phyloP scores from a whole-genome alignment of 345 rosid species.

The Fremontodendron californicum region DNA sequence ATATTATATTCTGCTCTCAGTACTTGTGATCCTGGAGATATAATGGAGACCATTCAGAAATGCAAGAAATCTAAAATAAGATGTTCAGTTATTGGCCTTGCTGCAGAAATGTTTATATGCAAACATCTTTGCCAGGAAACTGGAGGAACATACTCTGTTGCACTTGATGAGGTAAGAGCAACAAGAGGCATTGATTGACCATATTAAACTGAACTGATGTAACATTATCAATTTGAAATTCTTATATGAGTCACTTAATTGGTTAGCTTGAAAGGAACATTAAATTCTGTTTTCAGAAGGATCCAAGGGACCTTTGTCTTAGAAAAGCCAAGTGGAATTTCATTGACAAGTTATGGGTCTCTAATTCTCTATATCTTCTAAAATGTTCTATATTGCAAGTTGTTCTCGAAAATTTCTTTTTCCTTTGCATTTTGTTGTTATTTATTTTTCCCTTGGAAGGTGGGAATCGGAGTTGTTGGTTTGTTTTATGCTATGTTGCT shows the following conservation, averaged over 20 bases:
- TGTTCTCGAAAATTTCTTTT: conserved; percentile 52
- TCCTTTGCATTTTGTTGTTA: background rate
- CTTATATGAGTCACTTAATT: background rate
- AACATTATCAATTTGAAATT: background rate
- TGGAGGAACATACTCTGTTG: conserved; percentile 74
- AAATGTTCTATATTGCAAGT: conserved; percentile 40
- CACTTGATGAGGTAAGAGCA: conserved; percentile 72
- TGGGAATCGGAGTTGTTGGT: background rate
- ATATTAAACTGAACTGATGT: background rate
- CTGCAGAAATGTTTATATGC: conserved; percentile 89
- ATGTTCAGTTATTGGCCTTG: conserved; percentile 88
- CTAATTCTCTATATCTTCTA: conserved; percentile 63
- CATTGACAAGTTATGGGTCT: background rate
- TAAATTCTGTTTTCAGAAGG: conserved; percentile 47
- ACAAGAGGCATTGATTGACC: background rate
- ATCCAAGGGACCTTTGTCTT: conserved; percentile 20
- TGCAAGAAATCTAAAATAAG: conserved; percentile 82
- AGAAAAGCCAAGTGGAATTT: conserved; percentile 47
- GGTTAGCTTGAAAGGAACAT: background rate
- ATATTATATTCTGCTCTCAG: conserved; percentile 73
- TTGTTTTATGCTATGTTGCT: background rate
- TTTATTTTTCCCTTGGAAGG: background rate
- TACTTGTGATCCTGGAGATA: conserved; percentile 94
- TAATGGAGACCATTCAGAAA: conserved; percentile 70
- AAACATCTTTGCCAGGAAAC: conserved; percentile 91